Percentiles rank a stretch among this genome's conserved stretches.
These are phyloP conservation scores for Chaetomium strumarium DNA, from an alignment of 2,329 filamentous ascomycete genomes.

Conservation along the genomic window DNA sequence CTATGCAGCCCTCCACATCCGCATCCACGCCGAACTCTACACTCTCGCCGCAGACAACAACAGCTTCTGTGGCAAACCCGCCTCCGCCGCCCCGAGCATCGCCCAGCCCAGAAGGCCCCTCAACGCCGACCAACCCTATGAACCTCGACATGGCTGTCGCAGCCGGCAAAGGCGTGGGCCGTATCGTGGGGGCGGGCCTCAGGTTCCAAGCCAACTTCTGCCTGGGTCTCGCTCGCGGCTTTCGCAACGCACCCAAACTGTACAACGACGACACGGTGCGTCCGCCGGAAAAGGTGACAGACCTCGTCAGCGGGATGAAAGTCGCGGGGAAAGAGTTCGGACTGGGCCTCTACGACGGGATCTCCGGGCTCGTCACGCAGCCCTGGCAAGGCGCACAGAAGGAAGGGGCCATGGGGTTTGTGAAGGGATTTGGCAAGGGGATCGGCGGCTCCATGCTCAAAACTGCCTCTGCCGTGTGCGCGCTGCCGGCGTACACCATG, in stretches of 20 bases:
- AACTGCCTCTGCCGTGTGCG: conserved; percentile 68
- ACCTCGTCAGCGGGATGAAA: conserved; percentile 66
- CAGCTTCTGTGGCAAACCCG: neutral
- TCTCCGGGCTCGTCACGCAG: conserved; percentile 74
- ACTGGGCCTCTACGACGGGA: conserved; percentile 72
- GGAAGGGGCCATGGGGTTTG: conserved; percentile 51
- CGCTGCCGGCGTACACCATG: conserved; percentile 73
- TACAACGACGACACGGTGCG: conserved; percentile 81
- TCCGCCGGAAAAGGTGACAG: conserved; percentile 72
- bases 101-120: neutral
- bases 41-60: neutral
- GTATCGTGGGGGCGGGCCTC: conserved; percentile 69
- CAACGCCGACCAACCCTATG: conserved; percentile 4
- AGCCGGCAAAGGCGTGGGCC: conserved; percentile 60
- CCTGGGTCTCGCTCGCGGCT: conserved; percentile 74
- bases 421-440: conserved; percentile 78
- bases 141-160: conserved; percentile 54
- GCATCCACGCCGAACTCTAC: neutral
- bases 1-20: neutral
- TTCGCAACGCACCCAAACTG: conserved; percentile 78
- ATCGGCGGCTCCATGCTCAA: conserved; percentile 77
- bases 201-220: conserved; percentile 82
- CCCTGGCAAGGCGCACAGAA: conserved; percentile 56
- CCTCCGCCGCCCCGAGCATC: neutral
- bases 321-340: conserved; percentile 75